Base-by-base conservation (phyloP, 495 filamentous ascomycete species). In the Talaromyces stipitatus region DNA sequence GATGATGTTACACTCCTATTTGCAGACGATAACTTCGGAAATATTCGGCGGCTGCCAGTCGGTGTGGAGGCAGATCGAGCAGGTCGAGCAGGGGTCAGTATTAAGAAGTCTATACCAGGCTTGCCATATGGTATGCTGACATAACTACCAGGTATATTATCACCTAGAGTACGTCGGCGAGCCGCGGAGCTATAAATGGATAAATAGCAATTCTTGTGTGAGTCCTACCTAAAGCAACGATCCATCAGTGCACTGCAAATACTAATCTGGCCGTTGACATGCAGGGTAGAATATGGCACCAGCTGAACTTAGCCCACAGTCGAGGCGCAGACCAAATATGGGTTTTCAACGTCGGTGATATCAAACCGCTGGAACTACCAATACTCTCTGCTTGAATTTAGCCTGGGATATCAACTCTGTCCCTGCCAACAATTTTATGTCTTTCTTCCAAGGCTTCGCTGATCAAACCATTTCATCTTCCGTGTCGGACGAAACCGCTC, bases 21-120 rank as follows among this genome's bases (percentile, higher is more conserved):
- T 79, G 78, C 86, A 0, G 87, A 91, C 66, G 88, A 91, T 64
- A 91, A 90, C 67, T 88, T 78, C 78, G 85, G 85, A 8, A 85
- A 87, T 65, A 69, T 87, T 28, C 79, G 83, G 14, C 73, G 85
- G 50, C 77, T 90, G 43, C 88, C 88, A 6, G 63, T 85, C 23
- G 72, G 59, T 0, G 77, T 82, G 60, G 87, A 90, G 70, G 82
- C 75, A 0, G 61, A 64, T n/a, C 72, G 86, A 41, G 56, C 71
- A 10, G 86, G 83, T 23, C 85, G 87, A 10, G 85, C 87, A 18
- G 86, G 87, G n/a, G 80, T 89, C 9, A 90, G 90, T n/a, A n/a
- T n/a, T 64, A 33, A 33, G 7, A 7, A 7, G 12, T 33, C 30
- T 90, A 89, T 60, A 5, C 43, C 43, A 46, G n/a, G 12, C 30